Conservation (phyloP, 345 rosid species). For the Arabis alpina region DNA sequence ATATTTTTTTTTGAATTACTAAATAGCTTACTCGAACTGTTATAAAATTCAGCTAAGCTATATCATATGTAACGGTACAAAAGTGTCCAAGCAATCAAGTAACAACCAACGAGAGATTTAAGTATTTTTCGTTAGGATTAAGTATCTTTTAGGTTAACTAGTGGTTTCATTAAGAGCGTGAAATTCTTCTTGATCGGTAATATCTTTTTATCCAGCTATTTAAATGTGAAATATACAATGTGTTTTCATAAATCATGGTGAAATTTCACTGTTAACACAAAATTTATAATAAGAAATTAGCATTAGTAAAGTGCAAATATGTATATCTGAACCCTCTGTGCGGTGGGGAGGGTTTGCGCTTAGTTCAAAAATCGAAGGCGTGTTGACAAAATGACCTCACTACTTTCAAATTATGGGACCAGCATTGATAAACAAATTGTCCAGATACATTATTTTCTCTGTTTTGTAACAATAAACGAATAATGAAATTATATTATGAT, state of each 20-base stretch:
- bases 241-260: background rate
- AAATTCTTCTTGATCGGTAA: background rate
- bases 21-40: slow-evolving; percentile 1
- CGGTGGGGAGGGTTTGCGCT: slow-evolving; percentile 28
- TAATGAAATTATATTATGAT: slow-evolving; percentile 25
- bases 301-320: background rate
- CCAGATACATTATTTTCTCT: slow-evolving; percentile 32
- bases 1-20: background rate
- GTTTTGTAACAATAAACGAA: slow-evolving; percentile 34
- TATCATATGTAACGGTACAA: background rate
- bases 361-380: slow-evolving; percentile 26
- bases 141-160: background rate
- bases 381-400: slow-evolving; percentile 28
- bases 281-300: background rate
- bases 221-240: background rate
- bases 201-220: background rate
- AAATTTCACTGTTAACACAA: background rate
- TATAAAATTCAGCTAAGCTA: background rate
- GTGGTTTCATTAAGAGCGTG: background rate
- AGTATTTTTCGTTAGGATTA: background rate
- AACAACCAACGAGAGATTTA: background rate
- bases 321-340: slow-evolving; percentile 13
- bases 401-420: slow-evolving; percentile 23
- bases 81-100: background rate
- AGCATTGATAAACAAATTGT: slow-evolving; percentile 15